Conservation (phyloP, 1,284 basidiomycete species). For the Inonotus hispidus region DNA sequence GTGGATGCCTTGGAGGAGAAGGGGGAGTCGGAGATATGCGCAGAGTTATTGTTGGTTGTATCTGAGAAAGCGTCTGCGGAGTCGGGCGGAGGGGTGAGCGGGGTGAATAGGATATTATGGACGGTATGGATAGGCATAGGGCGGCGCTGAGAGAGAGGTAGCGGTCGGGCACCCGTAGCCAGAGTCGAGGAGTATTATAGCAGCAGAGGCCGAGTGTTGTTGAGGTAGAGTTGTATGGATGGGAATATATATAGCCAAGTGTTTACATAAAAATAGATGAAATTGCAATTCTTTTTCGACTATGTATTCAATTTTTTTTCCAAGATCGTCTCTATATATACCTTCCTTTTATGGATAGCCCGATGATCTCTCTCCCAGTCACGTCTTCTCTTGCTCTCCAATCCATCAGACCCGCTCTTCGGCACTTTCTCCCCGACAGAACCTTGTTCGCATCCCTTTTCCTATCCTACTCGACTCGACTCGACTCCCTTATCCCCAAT, state of each 20-base stretch:
- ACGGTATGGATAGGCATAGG: background rate
- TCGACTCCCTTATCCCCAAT: no score
- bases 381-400: no score
- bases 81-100: conserved; percentile 14
- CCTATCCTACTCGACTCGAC: no score
- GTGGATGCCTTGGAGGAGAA: no score
- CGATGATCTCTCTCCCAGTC: conserved; percentile 1
- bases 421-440: background rate
- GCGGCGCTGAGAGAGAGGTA: background rate
- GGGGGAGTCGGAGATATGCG: no score
- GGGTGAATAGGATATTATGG: background rate
- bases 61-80: background rate
- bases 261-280: conserved; percentile 12
- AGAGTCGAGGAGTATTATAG: background rate
- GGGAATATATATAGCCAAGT: conserved; percentile 9
- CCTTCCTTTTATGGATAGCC: background rate
- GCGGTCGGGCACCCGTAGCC: background rate
- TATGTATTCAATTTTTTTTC: background rate
- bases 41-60: no score
- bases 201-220: background rate
- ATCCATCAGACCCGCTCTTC: background rate
- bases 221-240: background rate
- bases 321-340: conserved; percentile 1
- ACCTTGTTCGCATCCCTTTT: background rate
- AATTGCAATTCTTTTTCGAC: background rate